Conservation (phyloP, 2,329 filamentous ascomycete species). For the Metarhizium rileyi region DNA sequence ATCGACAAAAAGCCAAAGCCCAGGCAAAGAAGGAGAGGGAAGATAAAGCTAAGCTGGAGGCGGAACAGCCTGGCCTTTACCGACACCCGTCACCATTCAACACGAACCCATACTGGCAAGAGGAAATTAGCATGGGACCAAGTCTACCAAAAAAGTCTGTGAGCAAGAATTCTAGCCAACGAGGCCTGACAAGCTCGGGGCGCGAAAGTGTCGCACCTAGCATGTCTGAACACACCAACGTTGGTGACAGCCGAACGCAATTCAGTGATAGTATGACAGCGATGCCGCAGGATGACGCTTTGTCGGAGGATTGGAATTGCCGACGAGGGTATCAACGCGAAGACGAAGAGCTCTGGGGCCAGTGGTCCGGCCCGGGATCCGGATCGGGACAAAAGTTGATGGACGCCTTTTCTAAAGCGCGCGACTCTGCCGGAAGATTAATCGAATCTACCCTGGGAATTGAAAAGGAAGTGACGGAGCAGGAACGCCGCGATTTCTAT, state of each 20-base stretch:
- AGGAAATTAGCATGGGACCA: conserved; percentile 78
- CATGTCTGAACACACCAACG: conserved; percentile 28
- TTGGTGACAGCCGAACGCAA: conserved; percentile 26
- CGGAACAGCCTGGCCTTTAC: conserved; percentile 64
- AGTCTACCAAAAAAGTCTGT: conserved; percentile 54
- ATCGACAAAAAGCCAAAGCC: conserved; percentile 60
- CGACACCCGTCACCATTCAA: conserved; percentile 73
- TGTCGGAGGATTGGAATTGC: conserved; percentile 56
- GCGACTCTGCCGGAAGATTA: conserved; percentile 43
- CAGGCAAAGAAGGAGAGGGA: conserved; percentile 59
- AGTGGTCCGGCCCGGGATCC: conserved; percentile 15
- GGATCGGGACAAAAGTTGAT: conserved; percentile 47
- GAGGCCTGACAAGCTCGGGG: conserved; percentile 48
- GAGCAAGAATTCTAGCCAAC: conserved; percentile 49
- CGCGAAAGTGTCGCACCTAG: conserved; percentile 41
- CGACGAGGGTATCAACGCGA: conserved; percentile 69
- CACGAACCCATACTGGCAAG: conserved; percentile 81
- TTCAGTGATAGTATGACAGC: conserved; percentile 19
- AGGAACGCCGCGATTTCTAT: conserved; percentile 51
- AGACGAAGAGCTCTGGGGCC: conserved; percentile 79
- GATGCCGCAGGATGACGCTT: conserved; percentile 27
- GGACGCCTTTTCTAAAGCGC: conserved; percentile 49
- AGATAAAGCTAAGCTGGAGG: conserved; percentile 54
- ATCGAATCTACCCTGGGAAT: conserved; percentile 42
- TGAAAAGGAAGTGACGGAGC: conserved; percentile 42